Evolutionary conservation across 1,139 yeast species (phyloP).

Genomic region (Sporopachydermia cereana): DNA sequence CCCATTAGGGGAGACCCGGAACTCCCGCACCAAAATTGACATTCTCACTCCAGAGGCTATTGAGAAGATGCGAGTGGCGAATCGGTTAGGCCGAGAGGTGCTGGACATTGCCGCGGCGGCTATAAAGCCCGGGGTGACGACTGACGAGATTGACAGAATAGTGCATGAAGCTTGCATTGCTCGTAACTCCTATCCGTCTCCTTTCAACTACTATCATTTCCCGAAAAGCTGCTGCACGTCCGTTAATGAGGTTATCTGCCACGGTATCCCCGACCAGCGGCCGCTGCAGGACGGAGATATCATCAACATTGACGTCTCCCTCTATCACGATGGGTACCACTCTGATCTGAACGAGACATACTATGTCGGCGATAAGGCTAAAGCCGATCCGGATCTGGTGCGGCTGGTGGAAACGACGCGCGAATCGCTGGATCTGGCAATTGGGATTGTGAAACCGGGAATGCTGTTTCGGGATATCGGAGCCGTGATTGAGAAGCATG

Average conservation of each 20-base stretch:
- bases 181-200: conserved; percentile 89
- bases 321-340: conserved; percentile 81
- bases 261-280: conserved; percentile 91
- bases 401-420: conserved; percentile 90
- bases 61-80: conserved; percentile 61
- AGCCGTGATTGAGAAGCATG: conserved; percentile 79
- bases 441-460: conserved; percentile 83
- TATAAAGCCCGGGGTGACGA: conserved; percentile 77
- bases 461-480: conserved; percentile 80
- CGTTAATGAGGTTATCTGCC: conserved; percentile 90
- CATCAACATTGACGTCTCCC: conserved; percentile 77
- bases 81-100: conserved; percentile 73
- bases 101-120: conserved; percentile 80
- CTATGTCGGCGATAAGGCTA: conserved; percentile 89
- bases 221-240: conserved; percentile 93
- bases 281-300: conserved; percentile 89
- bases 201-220: conserved; percentile 86
- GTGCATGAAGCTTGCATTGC: conserved; percentile 84
- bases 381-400: conserved; percentile 59
- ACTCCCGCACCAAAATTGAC: conserved; percentile 59
- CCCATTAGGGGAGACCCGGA: conserved; percentile 67
- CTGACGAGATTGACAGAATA: conserved; percentile 82
- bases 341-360: conserved; percentile 95
- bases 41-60: conserved; percentile 54
- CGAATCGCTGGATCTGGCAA: conserved; percentile 78